Evolutionary conservation across 129 eudicot genomes (phyloP), one percentile per base, ranked within the genome.

Genomic region (Saposhnikovia divaricata): DNA sequence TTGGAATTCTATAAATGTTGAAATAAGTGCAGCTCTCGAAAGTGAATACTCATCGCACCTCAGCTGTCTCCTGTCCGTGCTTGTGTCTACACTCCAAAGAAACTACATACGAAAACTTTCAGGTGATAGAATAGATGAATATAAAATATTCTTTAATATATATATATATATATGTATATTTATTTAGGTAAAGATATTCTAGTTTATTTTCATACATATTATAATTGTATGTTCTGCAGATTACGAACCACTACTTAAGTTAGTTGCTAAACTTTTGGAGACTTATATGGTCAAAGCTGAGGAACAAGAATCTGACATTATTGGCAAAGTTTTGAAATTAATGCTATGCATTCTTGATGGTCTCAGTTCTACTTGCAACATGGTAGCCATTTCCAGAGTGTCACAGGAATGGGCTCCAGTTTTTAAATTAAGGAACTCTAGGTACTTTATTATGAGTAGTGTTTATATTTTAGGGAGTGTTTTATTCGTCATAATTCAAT

Each of bases 261-360:
- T 95, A 78, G 91, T 89, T 74, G 79, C 66, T 66, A 61, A 66
- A 76, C 92, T 95, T 15, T 43, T 90, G 76, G 81, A 84, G 84
- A 86, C 77, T 50, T 89, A 73, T 19, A 25, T 57, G 72, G 78
- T 68, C 72, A 81, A 86, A 77, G 80, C 81, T 27, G 87, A 74
- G 57, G 92, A 89, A 59, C 85, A 81, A 61, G 70, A 81, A 9
- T 42, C 65, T 47, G 84, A 82, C 76, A 82, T 89, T 72, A 65
- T 84, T 73, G 89, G 87, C 39, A 86, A 87, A 81, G 65, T 90
- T 45, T 73, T 95, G 78, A 89, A 89, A 78, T 79, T 92, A 72
- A 83, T 92, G 90, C 88, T 90, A 63, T 90, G 97, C 83, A 75
- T 86, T 82, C 82, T 92, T 84, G 97, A 89, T 83, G 97, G 92